Conservation (phyloP, 2,329 filamentous ascomycete genomes). For the Endothia cerciana region DNA sequence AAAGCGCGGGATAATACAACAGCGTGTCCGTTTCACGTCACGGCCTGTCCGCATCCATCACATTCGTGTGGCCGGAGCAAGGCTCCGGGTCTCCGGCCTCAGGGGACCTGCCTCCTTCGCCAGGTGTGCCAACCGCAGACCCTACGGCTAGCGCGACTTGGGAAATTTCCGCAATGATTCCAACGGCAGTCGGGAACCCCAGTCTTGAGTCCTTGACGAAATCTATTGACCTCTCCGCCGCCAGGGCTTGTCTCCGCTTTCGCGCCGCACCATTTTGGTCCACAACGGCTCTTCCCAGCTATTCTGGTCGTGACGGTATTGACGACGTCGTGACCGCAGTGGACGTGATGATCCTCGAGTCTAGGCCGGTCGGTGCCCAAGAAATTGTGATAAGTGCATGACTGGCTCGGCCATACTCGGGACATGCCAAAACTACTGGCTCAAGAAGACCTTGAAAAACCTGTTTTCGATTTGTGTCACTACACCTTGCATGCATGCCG, state of each 20-base stretch:
- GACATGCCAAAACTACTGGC: slow-evolving; percentile 28
- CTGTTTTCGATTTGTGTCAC: slow-evolving; percentile 36
- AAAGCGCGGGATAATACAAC: background rate
- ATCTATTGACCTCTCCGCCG: background rate
- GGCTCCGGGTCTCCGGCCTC: background rate
- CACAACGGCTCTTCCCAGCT: background rate
- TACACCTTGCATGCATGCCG: slow-evolving; percentile 36
- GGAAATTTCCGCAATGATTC: background rate
- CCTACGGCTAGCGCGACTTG: background rate
- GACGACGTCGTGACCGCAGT: slow-evolving; percentile 6
- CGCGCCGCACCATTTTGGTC: slow-evolving; percentile 6
- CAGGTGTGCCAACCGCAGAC: background rate
- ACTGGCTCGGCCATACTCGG: slow-evolving; percentile 12
- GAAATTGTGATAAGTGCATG: slow-evolving; percentile 4
- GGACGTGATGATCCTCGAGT: slow-evolving; percentile 14
- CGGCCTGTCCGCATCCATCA: background rate
- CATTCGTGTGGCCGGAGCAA: background rate
- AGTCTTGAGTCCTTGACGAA: background rate
- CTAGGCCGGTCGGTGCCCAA: slow-evolving; percentile 13
- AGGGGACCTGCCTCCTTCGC: background rate
- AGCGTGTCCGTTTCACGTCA: background rate
- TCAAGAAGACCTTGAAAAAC: slow-evolving; percentile 31
- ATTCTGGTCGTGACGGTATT: background rate
- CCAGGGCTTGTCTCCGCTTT: background rate
- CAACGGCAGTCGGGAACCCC: background rate